A percentile compares a stretch with the other conserved stretches of the same genome.
Conservation (phyloP, 2,329 filamentous ascomycete genomes). For the Xylariaceae sp. region DNA sequence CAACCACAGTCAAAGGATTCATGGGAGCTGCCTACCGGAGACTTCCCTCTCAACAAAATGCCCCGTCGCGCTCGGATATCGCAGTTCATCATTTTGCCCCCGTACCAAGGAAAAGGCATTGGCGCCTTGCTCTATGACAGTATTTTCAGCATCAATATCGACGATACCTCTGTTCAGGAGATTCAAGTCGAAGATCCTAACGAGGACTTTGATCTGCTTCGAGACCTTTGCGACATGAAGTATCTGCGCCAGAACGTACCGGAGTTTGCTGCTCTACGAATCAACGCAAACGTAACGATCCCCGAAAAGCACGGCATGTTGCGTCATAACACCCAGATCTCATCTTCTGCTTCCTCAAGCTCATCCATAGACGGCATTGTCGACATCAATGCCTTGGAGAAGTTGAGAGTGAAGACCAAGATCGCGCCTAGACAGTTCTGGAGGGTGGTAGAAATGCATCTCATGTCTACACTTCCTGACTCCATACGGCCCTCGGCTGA, state of each 20-base stretch:
- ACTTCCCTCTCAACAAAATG: conserved; percentile 52
- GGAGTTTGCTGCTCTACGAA: conserved; percentile 51
- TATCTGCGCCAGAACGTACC: conserved; percentile 55
- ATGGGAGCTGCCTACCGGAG: conserved; percentile 41
- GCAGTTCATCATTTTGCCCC: conserved; percentile 87
- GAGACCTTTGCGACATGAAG: conserved; percentile 68
- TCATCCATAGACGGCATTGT: conserved; percentile 45
- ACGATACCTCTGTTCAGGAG: conserved; percentile 67
- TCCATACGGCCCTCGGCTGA: conserved; percentile 49
- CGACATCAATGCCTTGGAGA: conserved; percentile 50
- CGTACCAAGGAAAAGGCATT: conserved; percentile 77
- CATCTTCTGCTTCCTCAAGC: conserved; percentile 12
- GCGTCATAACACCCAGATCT: conserved; percentile 23
- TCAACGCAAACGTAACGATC: conserved; percentile 49
- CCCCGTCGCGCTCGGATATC: conserved; percentile 81
- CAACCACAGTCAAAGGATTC: conserved; percentile 21
- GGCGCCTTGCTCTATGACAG: conserved; percentile 76
- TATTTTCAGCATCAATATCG: conserved; percentile 68
- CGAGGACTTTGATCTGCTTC: conserved; percentile 75
- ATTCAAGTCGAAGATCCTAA: conserved; percentile 94
- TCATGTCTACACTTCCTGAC: conserved; percentile 56
- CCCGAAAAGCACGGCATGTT: conserved; percentile 40
- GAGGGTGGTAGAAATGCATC: conserved; percentile 71
- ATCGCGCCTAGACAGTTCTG: conserved; percentile 74
- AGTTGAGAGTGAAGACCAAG: conserved; percentile 59